A percentile compares a stretch with the other conserved stretches of the same genome.
Conservation (phyloP, 331 rosid genomes). For the Cydonia oblonga region DNA sequence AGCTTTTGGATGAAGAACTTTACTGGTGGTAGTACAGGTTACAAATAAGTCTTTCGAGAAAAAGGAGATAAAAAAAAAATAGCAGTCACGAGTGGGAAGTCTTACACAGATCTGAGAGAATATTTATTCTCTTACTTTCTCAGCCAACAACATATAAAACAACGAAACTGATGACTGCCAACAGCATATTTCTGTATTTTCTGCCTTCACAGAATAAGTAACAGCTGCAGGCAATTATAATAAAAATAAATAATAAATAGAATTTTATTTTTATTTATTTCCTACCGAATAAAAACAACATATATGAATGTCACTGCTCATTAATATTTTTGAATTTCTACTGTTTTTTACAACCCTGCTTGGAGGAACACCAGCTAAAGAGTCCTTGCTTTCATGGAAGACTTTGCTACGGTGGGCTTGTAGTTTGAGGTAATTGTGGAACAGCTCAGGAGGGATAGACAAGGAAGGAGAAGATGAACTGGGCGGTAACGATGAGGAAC, state of each 20-base stretch:
- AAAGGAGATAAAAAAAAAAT: too few species aligned
- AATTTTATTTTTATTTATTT: not conserved
- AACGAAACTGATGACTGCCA: conserved; percentile 33
- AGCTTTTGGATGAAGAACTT: conserved; percentile 17
- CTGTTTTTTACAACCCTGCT: not conserved
- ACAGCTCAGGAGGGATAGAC: conserved; percentile 99
- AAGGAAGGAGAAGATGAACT: conserved; percentile 80
- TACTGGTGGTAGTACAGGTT: not conserved
- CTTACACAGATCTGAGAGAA: conserved; percentile 56
- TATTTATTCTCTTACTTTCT: conserved; percentile 39
- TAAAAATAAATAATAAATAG: not conserved
- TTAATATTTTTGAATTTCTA: not conserved
- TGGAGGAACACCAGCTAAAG: not conserved
- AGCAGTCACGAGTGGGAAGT: conserved; percentile 74
- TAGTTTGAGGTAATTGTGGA: not conserved
- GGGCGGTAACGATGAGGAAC: conserved; percentile 25
- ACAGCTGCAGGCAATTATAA: not conserved
- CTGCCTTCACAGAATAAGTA: conserved; percentile 22
- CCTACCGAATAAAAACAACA: not conserved
- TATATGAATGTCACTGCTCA: not conserved
- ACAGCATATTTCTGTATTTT: conserved; percentile 63
- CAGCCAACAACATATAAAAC: conserved; percentile 79
- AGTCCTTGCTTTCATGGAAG: not conserved
- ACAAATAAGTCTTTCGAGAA: too few species aligned
- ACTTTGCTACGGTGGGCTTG: not conserved